Conservation (phyloP, 73 alveolate species). For the Paraurostyla sp. region DNA sequence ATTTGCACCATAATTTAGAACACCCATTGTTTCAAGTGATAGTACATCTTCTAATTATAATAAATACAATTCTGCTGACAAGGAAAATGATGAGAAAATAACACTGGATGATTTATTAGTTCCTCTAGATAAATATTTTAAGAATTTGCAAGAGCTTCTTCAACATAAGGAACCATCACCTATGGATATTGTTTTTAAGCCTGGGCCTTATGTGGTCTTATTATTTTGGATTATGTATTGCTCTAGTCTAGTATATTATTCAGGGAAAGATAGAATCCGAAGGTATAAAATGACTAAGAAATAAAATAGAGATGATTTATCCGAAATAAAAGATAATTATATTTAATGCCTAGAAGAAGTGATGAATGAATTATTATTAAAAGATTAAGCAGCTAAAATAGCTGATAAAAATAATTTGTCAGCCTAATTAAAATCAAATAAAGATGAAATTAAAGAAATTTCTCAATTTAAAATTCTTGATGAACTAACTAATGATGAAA, state of each 20-base stretch:
- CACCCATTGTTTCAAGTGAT: neutral
- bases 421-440: too few relatives aligned
- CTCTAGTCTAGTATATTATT: neutral
- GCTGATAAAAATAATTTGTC: too few relatives aligned
- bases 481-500: neutral
- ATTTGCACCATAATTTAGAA: neutral
- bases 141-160: neutral
- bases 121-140: conserved; percentile 8
- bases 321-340: neutral
- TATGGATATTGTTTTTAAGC: neutral
- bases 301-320: neutral
- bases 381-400: too few relatives aligned
- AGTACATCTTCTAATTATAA: neutral
- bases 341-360: too few relatives aligned
- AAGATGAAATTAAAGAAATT: too few relatives aligned
- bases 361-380: too few relatives aligned
- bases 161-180: conserved; percentile 8
- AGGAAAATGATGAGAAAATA: neutral
- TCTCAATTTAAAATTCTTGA: neutral
- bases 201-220: neutral
- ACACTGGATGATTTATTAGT: neutral
- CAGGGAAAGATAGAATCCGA: conserved; percentile 10
- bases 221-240: conserved; percentile 22
- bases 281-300: neutral
- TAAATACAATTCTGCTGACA: neutral